These are phyloP conservation scores for Tritrichomonas foetus DNA, from an alignment of 208 protist species.

Conservation along the genomic window DNA sequence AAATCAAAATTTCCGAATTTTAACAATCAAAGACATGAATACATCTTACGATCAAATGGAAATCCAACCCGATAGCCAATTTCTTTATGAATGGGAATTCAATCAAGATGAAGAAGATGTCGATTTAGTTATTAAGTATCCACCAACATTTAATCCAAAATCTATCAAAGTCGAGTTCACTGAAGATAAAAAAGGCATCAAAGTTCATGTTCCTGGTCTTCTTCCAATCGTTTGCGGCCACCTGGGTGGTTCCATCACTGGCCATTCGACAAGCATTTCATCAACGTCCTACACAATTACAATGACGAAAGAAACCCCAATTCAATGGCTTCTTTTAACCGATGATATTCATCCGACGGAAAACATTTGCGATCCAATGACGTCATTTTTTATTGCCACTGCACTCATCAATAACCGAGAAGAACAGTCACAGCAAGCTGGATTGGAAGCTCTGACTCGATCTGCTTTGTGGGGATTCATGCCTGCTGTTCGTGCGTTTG, in stretches of 20 bases:
- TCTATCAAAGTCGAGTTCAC: neutral
- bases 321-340: neutral
- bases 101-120: neutral
- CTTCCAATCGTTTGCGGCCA: neutral
- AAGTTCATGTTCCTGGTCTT: neutral
- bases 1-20: no score
- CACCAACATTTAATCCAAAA: neutral
- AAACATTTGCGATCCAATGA: neutral
- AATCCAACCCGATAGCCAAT: neutral
- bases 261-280: neutral
- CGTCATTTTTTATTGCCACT: neutral
- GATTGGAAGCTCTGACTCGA: neutral
- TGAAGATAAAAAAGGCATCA: neutral
- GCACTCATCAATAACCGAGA: neutral
- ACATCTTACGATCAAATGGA: no score
- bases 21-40: no score
- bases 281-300: neutral
- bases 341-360: neutral
- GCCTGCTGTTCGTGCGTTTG: neutral
- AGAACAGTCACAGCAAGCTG: neutral
- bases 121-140: neutral
- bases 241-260: neutral
- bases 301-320: neutral
- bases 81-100: neutral
- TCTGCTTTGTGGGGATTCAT: neutral